Evolutionary conservation across 2,329 filamentous ascomycete species (phyloP).

Genomic region (Cladosporium sp.): DNA sequence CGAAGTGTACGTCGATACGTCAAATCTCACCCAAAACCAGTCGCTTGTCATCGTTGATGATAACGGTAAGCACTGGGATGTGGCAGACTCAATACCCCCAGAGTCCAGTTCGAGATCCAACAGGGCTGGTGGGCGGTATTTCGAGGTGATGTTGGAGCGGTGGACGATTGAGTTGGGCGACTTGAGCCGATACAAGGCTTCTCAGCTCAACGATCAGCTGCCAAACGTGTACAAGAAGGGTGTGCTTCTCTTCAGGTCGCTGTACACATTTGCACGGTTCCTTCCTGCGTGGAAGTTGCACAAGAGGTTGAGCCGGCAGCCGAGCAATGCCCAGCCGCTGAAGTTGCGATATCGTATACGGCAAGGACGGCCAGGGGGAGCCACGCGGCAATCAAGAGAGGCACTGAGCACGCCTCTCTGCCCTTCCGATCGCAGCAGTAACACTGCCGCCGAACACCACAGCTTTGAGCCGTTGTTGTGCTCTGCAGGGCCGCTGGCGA

Average conservation of each 20-base stretch:
- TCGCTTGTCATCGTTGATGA: slow-evolving; percentile 84
- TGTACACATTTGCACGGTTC: slow-evolving; percentile 76
- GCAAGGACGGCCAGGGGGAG: slow-evolving; percentile 50
- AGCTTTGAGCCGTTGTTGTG: slow-evolving; percentile 79
- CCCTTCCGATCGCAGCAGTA: slow-evolving; percentile 48
- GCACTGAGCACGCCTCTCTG: slow-evolving; percentile 65
- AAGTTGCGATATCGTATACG: slow-evolving; percentile 73
- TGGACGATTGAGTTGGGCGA: slow-evolving; percentile 82
- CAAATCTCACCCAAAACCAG: slow-evolving; percentile 73
- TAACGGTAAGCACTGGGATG: slow-evolving; percentile 86
- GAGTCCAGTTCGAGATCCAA: slow-evolving; percentile 31
- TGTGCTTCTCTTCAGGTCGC: slow-evolving; percentile 85
- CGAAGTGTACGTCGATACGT: slow-evolving; percentile 66
- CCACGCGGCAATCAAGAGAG: slow-evolving; percentile 50
- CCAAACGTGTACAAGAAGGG: slow-evolving; percentile 96
- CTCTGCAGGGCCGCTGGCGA: slow-evolving; percentile 75
- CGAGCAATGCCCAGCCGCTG: slow-evolving; percentile 55
- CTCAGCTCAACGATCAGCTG: slow-evolving; percentile 54
- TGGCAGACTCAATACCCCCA: slow-evolving; percentile 68
- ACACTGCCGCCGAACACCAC: slow-evolving; percentile 59
- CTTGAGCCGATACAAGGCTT: slow-evolving; percentile 47
- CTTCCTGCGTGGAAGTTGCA: slow-evolving; percentile 83
- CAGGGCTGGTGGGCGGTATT: slow-evolving; percentile 14
- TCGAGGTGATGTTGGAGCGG: slow-evolving; percentile 77
- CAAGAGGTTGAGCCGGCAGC: slow-evolving; percentile 65